A percentile compares a stretch with the other conserved stretches of the same genome.
Conservation (phyloP, 2,329 filamentous ascomycete species). For the Aureobasidium melanogenum region DNA sequence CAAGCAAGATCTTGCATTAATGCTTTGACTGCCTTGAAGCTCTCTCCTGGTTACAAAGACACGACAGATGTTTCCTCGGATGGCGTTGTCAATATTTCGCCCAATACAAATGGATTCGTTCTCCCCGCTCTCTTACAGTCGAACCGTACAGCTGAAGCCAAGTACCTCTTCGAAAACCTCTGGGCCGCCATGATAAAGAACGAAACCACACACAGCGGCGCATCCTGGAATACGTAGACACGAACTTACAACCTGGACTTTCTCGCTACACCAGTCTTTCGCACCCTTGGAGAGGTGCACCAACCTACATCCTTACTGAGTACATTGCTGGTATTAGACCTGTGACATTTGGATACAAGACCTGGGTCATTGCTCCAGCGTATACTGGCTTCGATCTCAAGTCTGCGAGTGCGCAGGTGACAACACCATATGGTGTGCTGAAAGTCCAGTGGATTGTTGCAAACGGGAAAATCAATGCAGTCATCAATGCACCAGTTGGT, state of each 20-base stretch:
- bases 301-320: constrained; percentile 37
- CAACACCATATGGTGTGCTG: constrained; percentile 21
- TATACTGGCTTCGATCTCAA: constrained; percentile 22
- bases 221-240: constrained; percentile 38
- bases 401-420: constrained; percentile 20
- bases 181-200: constrained; percentile 37
- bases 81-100: constrained; percentile 28
- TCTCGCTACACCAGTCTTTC: constrained; percentile 34
- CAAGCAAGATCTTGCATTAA: constrained; percentile 25
- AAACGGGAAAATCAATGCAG: not conserved
- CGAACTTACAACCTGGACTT: constrained; percentile 32
- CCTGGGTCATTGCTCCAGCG: constrained; percentile 23
- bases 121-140: constrained; percentile 30
- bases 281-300: constrained; percentile 39
- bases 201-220: constrained; percentile 28
- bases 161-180: constrained; percentile 28
- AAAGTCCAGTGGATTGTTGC: constrained; percentile 16
- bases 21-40: constrained; percentile 23
- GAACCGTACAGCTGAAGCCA: constrained; percentile 17
- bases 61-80: not conserved
- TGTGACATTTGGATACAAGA: constrained; percentile 20
- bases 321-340: constrained; percentile 24
- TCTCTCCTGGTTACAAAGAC: constrained; percentile 32
- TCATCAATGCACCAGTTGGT: constrained; percentile 1
- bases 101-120: constrained; percentile 40